These are phyloP conservation scores for Parastagonospora nodorum DNA, from an alignment of 2,329 filamentous ascomycete genomes.

Conservation along the genomic window DNA sequence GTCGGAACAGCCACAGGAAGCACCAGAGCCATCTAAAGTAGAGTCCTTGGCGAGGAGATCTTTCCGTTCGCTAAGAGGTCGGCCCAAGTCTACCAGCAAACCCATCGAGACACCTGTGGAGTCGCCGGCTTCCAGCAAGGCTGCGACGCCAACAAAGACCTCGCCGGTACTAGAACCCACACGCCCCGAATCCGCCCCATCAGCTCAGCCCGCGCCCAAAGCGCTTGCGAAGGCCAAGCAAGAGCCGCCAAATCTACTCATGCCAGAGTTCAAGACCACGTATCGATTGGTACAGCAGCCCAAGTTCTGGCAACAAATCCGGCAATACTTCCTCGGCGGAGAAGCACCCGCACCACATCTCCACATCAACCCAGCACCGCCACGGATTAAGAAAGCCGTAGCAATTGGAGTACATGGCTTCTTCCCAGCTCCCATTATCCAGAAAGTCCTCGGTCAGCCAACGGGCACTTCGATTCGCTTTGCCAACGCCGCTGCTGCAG, in stretches of 20 bases:
- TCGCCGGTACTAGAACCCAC: constrained; percentile 34
- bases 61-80: constrained; percentile 38
- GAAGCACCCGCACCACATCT: constrained; percentile 69
- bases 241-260: constrained; percentile 64
- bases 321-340: constrained; percentile 48
- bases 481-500: constrained; percentile 81
- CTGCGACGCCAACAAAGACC: constrained; percentile 33
- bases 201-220: constrained; percentile 34
- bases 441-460: constrained; percentile 91
- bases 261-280: constrained; percentile 72
- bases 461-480: constrained; percentile 96
- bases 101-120: constrained; percentile 22
- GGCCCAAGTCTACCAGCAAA: constrained; percentile 29
- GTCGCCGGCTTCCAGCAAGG: constrained; percentile 46
- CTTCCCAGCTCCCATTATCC: constrained; percentile 83
- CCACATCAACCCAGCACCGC: constrained; percentile 69
- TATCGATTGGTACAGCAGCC: constrained; percentile 59
- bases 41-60: constrained; percentile 33
- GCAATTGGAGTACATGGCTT: constrained; percentile 95
- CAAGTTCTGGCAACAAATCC: constrained; percentile 52
- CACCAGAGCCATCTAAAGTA: constrained; percentile 19
- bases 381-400: constrained; percentile 80
- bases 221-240: constrained; percentile 27
- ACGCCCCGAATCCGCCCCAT: constrained; percentile 29
- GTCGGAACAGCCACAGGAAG: constrained; percentile 12